Evolutionary conservation across 2,329 filamentous ascomycete species (phyloP), one percentile per base, ranked within the genome.

Genomic region (Aspergillus tamarii): DNA sequence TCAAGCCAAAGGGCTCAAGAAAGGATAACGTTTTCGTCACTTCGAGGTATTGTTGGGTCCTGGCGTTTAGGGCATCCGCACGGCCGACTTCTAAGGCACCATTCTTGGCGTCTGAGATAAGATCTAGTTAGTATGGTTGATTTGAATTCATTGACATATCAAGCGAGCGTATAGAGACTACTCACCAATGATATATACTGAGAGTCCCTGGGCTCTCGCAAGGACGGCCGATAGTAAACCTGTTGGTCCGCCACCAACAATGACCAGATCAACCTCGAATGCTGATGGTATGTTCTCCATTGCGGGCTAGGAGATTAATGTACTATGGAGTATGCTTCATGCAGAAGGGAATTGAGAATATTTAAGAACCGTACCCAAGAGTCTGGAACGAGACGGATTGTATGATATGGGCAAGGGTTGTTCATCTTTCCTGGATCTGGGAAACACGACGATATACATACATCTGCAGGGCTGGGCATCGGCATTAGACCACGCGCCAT

Each of bases 41-140:
- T 39, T 59, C 57, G 14, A 59, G 46, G 5, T 52, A 59, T 28
- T 59, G 57, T 28, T 59, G 57, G 19, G 57, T 59, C 16, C 57
- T 45, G 16, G 57, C 57, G 26, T 59, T 59, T 14, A 59, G 46
- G 12, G 57, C 57, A 43, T 59, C 57, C 9, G 57, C 57, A 6
- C 57, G 57, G 9, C 57, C 57, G 32, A 59, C 12, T 4, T 59
- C 26, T 28, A 59, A 30, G 8, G 57, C 46, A 1, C 57, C 57
- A 32, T 59, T 19, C 41, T 59, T 59, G 12, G 57, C 46, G 26
- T 59, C 57, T 59, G 26, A 16, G 26, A 28, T 12, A 6, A 14
- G 16, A 39, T n/a, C n/a, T 52, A 19, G 8, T 58, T 21, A 46
- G 19, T 14, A 26, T 34, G 23, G 8, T 5, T 5, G 46, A 10